phyloP scores from a whole-genome alignment of 306 rosid species.

The Astragalus membranaceus region DNA sequence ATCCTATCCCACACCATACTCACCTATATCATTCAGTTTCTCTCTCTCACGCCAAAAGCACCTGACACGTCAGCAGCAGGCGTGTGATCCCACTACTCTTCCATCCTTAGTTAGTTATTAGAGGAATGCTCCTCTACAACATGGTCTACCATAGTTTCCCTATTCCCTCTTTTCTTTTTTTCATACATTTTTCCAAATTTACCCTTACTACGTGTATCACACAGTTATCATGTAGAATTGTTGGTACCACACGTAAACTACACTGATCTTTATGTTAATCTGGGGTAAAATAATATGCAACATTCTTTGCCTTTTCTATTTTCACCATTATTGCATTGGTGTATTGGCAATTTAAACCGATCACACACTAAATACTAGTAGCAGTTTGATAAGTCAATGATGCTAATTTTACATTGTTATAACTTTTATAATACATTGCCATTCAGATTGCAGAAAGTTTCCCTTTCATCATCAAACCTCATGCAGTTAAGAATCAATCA shows the following conservation, averaged over 20 bases:
- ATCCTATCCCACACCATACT: no score
- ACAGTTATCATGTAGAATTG: neutral
- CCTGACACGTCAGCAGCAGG: no score
- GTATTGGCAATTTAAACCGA: neutral
- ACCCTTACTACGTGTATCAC: no score
- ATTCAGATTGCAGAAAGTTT: conserved; percentile 12
- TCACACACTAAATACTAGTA: neutral
- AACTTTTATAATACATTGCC: neutral
- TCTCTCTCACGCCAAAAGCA: no score
- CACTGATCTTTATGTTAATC: conserved; percentile 18
- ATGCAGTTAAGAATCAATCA: conserved; percentile 2
- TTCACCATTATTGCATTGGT: conserved; percentile 4
- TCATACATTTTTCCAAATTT: no score
- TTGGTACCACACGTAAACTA: conserved; percentile 2
- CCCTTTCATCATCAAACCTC: neutral
- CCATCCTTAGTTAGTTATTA: no score
- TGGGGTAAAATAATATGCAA: neutral
- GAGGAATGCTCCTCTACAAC: no score
- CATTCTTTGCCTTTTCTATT: conserved; percentile 11
- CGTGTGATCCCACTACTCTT: no score
- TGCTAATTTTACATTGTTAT: conserved; percentile 5
- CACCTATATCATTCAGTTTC: no score
- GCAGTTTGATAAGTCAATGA: neutral
- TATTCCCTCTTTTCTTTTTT: no score
- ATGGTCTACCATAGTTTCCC: no score